Conservation (phyloP, 805 yeast genomes). For the Cyberlindnera xylosilytica region DNA sequence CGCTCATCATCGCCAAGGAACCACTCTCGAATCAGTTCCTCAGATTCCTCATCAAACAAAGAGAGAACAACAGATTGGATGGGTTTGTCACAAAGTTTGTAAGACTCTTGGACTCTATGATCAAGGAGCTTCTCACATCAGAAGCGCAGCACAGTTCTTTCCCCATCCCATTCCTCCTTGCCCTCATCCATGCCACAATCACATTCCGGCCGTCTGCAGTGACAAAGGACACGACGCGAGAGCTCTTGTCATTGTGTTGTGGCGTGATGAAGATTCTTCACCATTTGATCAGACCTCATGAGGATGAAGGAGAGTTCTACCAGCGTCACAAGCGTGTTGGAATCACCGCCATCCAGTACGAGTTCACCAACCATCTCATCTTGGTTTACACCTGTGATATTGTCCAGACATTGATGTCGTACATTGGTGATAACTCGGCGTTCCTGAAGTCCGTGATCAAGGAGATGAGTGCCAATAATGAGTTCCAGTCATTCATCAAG, state of each 20-base stretch:
- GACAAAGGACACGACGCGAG: slow-evolving; percentile 33
- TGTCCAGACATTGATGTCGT: slow-evolving; percentile 42
- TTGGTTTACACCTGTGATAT: slow-evolving; percentile 53
- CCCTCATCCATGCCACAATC: slow-evolving; percentile 53
- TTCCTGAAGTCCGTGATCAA: slow-evolving; percentile 4
- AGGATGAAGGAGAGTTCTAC: slow-evolving; percentile 24
- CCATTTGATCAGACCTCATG: slow-evolving; percentile 19
- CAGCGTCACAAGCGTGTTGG: slow-evolving; percentile 22
- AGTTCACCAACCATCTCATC: slow-evolving; percentile 47
- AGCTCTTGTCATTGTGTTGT: slow-evolving; percentile 6
- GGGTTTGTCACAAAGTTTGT: slow-evolving; percentile 43
- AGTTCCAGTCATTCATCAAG: slow-evolving; percentile 32
- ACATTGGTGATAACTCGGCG: slow-evolving; percentile 10
- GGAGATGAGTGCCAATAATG: not conserved
- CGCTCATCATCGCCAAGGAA: slow-evolving; percentile 28
- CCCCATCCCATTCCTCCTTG: slow-evolving; percentile 57
- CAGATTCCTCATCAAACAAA: slow-evolving; percentile 41
- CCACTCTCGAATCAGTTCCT: slow-evolving; percentile 36
- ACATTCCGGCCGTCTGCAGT: slow-evolving; percentile 64
- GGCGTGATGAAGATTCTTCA: slow-evolving; percentile 3
- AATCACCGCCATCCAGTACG: slow-evolving; percentile 39
- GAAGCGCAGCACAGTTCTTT: slow-evolving; percentile 2
- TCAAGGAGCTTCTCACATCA: slow-evolving; percentile 13
- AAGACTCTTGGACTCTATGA: slow-evolving; percentile 31
- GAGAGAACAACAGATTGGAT: slow-evolving; percentile 46